Base-by-base conservation (phyloP, 2,329 filamentous ascomycete genomes). In the Aspergillus aculeatus region DNA sequence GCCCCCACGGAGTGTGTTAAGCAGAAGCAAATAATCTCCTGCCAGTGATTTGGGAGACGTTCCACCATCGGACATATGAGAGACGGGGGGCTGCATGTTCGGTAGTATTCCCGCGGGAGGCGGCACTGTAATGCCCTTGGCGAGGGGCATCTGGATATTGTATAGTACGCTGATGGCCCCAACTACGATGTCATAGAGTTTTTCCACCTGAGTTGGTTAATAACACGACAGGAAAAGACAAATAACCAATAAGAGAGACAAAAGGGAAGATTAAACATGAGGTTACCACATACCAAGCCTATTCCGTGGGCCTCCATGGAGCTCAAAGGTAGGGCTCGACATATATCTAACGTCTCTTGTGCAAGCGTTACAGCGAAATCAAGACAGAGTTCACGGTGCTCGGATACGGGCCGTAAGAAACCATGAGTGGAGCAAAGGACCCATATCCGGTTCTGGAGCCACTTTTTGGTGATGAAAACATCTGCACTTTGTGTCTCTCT, bases 221-320 rank as follows among this genome's bases (percentile, higher is more conserved):
- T 29, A 11, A 10, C 55, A 7, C 58, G 47, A 44, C 61, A 56
- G 32, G 16, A 14, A 41, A 14, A 24, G 4, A 5, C n/a, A 47
- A 23, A 21, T 21, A 7, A 16, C 2, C 11, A 35, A 16, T 16
- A 12, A 35, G 26, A 29, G 2, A 29, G 7, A 29, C 26, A 29
- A 29, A 9, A 29, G 26, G 26, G 9, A 29, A 9, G 7, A 7
- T 29, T 9, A 9, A 29, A 29, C 26, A 29, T 1, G 26, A 29
- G 26, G n/a, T 9, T 16, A 2, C 26, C 41, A 68, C 70, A 66
- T 65, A 76, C 73, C 68, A 71, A 58, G 56, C 73, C 77, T 35
- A 78, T 74, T 4, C 77, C 77, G 59, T 79, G 77, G 0, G 76
- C 74, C 58, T 80, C 78, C 74, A 79, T 76, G 2, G 78, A 73